Percentiles rank a stretch among this genome's conserved stretches.
Conservation (phyloP, 2,329 filamentous ascomycete genomes). For the Colletotrichum graminicola region DNA sequence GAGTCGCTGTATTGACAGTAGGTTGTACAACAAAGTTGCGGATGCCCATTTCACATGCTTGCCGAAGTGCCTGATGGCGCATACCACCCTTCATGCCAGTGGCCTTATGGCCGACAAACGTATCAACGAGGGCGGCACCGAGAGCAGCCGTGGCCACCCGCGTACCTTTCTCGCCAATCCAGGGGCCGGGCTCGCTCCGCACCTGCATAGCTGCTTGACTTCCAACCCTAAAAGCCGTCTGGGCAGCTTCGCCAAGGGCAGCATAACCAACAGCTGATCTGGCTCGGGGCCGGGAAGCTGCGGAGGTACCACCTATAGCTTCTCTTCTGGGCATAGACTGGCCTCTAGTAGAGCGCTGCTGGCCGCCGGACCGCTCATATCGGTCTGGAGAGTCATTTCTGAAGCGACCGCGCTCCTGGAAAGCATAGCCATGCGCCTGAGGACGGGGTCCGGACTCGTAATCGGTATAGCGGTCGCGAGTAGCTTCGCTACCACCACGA, state of each 20-base stretch:
- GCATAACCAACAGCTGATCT: conserved; percentile 41
- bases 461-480: conserved; percentile 1
- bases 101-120: conserved; percentile 56
- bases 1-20: conserved; percentile 31
- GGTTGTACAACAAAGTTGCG: conserved; percentile 38
- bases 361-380: conserved; percentile 9
- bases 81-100: conserved; percentile 43
- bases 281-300: conserved; percentile 42
- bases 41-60: conserved; percentile 40
- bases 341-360: conserved; percentile 27
- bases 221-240: conserved; percentile 61
- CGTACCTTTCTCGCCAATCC: conserved; percentile 62
- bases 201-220: conserved; percentile 62
- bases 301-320: neutral
- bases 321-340: conserved; percentile 35
- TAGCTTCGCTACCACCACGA: neutral
- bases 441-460: conserved; percentile 7
- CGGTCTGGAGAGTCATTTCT: conserved; percentile 28
- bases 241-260: conserved; percentile 52
- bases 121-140: conserved; percentile 62
- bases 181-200: conserved; percentile 59
- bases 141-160: conserved; percentile 63
- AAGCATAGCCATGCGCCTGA: neutral
- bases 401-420: conserved; percentile 10
- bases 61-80: conserved; percentile 42